Evolutionary conservation across 108 stramenopile genomes (phyloP).

Genomic region (Fragilariopsis cylindrus): DNA sequence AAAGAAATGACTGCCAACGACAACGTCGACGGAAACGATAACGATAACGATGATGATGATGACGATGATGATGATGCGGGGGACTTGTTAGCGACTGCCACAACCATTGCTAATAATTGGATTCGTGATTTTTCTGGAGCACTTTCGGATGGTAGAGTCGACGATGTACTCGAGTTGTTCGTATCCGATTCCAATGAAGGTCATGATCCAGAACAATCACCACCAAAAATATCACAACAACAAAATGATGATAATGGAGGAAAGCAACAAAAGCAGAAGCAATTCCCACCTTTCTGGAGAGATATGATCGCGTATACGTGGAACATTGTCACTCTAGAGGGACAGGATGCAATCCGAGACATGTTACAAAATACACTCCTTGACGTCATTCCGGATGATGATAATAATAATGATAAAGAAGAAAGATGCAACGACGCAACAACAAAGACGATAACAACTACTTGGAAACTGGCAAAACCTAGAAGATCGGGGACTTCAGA

Average conservation of each 20-base stretch:
- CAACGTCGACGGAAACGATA: not conserved
- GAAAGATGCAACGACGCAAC: not conserved
- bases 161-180: slow-evolving; percentile 3
- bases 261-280: not conserved
- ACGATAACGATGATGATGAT: not conserved
- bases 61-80: not conserved
- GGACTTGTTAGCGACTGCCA: not conserved
- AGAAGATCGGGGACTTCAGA: not conserved
- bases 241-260: not conserved
- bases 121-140: slow-evolving; percentile 12
- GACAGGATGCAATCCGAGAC: slow-evolving; percentile 9
- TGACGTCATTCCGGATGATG: no score
- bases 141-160: slow-evolving; percentile 4
- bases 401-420: not conserved
- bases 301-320: slow-evolving; percentile 32
- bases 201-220: no score
- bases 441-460: not conserved
- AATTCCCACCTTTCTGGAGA: slow-evolving; percentile 29
- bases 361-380: slow-evolving; percentile 3
- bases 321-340: slow-evolving; percentile 28
- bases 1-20: not conserved
- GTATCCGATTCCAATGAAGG: not conserved
- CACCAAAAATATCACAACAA: no score
- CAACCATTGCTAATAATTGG: slow-evolving; percentile 6
- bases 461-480: slow-evolving; percentile 6